phyloP scores from a whole-genome alignment of 2,329 filamentous ascomycete genomes.

The Ceratocystis alfenasii region DNA sequence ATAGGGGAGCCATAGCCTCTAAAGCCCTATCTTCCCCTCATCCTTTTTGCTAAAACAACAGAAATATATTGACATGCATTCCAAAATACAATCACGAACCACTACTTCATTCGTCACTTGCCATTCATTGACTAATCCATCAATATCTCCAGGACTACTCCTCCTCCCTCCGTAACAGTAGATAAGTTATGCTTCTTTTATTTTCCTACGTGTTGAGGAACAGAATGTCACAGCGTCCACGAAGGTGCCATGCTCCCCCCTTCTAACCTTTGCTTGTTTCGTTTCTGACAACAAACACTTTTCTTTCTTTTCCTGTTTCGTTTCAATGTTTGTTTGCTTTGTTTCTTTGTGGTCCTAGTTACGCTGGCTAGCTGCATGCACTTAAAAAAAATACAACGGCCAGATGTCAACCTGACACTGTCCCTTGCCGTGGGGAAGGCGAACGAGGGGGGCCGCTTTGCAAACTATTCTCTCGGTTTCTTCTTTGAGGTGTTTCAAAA shows the following conservation, averaged over 20 bases:
- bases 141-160: too few species aligned
- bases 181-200: neutral
- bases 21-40: too few species aligned
- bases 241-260: neutral
- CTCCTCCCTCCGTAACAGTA: too few species aligned
- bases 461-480: neutral
- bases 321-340: conserved; percentile 8
- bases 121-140: too few species aligned
- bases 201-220: neutral
- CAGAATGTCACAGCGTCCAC: neutral
- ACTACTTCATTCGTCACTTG: too few species aligned
- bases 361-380: neutral
- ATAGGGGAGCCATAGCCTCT: too few species aligned
- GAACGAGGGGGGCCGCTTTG: neutral
- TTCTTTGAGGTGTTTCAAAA: neutral
- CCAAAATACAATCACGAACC: too few species aligned
- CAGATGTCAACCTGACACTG: neutral
- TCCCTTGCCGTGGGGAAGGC: neutral
- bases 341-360: conserved; percentile 6
- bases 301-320: conserved; percentile 12
- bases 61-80: too few species aligned
- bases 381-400: neutral
- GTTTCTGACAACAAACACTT: neutral
- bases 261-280: conserved; percentile 1
- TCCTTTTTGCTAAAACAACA: too few species aligned